Evolutionary conservation across 768 basidiomycete species (phyloP).

Genomic region (Tricholoma sp.): DNA sequence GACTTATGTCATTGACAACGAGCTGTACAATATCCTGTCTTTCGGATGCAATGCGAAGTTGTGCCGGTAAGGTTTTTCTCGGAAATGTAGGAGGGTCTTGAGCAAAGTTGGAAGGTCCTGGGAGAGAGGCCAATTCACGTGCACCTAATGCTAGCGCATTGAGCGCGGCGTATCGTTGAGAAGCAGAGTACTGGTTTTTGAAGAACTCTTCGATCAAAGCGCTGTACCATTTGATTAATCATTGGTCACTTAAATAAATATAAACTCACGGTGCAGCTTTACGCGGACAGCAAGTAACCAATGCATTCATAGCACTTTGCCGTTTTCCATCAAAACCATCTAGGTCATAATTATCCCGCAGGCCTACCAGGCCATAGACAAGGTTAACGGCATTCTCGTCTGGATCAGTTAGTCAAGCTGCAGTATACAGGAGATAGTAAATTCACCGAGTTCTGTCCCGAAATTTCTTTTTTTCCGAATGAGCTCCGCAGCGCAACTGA

Average conservation of each 20-base stretch:
- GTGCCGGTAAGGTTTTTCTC: conserved; percentile 69
- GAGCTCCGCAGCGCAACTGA: conserved; percentile 75
- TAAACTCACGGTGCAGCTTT: conserved; percentile 74
- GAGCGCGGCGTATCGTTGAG: conserved; percentile 80
- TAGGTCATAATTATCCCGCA: conserved; percentile 85
- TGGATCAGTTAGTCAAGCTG: conserved; percentile 24
- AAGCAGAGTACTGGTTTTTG: conserved; percentile 84
- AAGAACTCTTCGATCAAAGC: conserved; percentile 90
- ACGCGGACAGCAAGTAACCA: conserved; percentile 74
- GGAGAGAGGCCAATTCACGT: conserved; percentile 63
- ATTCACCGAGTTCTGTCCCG: conserved; percentile 81
- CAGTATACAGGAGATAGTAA: not conserved
- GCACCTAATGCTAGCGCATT: conserved; percentile 85
- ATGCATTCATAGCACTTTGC: conserved; percentile 71
- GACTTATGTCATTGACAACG: conserved; percentile 60
- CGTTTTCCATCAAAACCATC: conserved; percentile 71
- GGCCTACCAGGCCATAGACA: conserved; percentile 59
- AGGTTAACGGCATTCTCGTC: conserved; percentile 90
- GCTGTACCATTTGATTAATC: conserved; percentile 32
- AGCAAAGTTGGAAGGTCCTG: conserved; percentile 27
- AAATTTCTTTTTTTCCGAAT: conserved; percentile 80
- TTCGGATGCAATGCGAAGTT: conserved; percentile 53
- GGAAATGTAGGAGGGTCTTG: conserved; percentile 55
- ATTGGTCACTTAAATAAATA: not conserved
- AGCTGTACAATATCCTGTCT: conserved; percentile 44